Conservation (phyloP, 2,329 filamentous ascomycete genomes). For the Venturia asperata region DNA sequence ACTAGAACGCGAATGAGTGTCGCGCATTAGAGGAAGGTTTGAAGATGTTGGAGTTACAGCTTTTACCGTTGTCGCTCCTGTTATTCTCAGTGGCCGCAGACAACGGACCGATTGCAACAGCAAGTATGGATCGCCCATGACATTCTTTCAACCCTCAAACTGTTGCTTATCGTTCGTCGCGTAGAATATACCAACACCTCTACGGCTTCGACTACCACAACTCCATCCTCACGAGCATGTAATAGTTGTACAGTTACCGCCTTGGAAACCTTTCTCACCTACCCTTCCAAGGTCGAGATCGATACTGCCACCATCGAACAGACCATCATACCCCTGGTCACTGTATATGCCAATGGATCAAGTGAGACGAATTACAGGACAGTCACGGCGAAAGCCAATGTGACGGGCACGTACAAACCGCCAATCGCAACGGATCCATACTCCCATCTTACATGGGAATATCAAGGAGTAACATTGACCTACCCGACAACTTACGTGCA, state of each 20-base stretch:
- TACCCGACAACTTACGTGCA: constrained; percentile 18
- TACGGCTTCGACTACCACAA: background rate
- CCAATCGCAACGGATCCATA: constrained; percentile 7
- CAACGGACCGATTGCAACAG: background rate
- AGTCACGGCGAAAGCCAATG: constrained; percentile 6
- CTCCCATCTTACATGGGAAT: constrained; percentile 14
- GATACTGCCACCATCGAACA: constrained; percentile 6
- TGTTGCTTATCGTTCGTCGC: background rate
- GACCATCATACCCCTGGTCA: constrained; percentile 14
- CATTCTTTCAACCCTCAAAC: background rate
- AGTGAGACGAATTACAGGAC: constrained; percentile 18
- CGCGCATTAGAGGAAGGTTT: background rate
- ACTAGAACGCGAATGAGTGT: background rate
- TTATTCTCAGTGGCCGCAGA: background rate
- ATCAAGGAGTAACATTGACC: constrained; percentile 1
- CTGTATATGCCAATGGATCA: constrained; percentile 13
- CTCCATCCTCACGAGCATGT: constrained; percentile 10
- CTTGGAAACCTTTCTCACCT: constrained; percentile 3
- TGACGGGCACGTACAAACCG: background rate
- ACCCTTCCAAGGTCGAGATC: constrained; percentile 11
- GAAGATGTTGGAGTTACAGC: constrained; percentile 1
- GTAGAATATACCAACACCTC: constrained; percentile 13
- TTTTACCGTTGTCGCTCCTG: constrained; percentile 2
- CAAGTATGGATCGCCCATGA: background rate
- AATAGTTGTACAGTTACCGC: constrained; percentile 7